Conservation (phyloP, 1,284 basidiomycete genomes). For the Apiotrichum sp. region DNA sequence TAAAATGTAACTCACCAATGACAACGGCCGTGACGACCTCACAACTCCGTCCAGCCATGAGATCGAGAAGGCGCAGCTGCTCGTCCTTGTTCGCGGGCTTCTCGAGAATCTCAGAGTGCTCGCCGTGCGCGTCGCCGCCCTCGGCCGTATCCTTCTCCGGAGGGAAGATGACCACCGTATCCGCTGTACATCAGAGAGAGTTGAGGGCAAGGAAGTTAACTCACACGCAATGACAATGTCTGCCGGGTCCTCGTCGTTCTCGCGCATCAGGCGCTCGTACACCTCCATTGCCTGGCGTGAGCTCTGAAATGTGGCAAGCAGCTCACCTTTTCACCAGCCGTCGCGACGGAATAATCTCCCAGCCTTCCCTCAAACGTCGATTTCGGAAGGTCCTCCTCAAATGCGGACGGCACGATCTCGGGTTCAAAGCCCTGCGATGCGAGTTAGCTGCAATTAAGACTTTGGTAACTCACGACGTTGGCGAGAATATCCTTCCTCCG, state of each 20-base stretch:
- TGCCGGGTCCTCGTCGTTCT: constrained; percentile 73
- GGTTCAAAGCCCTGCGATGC: constrained; percentile 68
- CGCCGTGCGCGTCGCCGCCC: constrained; percentile 28
- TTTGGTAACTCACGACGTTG: constrained; percentile 58
- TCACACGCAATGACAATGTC: constrained; percentile 87
- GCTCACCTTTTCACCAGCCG: constrained; percentile 72
- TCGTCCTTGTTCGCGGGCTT: constrained; percentile 77
- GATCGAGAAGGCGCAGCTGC: constrained; percentile 52
- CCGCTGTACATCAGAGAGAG: constrained; percentile 54
- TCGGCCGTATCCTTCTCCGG: constrained; percentile 56
- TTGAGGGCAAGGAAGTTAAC: constrained; percentile 17
- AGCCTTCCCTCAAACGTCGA: constrained; percentile 62
- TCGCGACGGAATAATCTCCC: constrained; percentile 90
- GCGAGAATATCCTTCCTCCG: constrained; percentile 77
- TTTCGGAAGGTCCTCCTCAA: constrained; percentile 72
- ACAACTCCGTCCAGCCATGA: constrained; percentile 76
- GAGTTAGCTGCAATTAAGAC: constrained; percentile 13
- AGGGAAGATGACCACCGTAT: constrained; percentile 84
- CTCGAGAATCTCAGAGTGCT: constrained; percentile 56
- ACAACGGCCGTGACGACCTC: constrained; percentile 87
- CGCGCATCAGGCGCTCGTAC: constrained; percentile 70
- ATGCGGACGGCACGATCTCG: constrained; percentile 81
- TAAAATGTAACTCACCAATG: constrained; percentile 54
- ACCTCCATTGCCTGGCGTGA: constrained; percentile 66
- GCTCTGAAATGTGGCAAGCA: not conserved